Percentiles rank a stretch among this genome's conserved stretches.
phyloP scores from a whole-genome alignment of 2,329 filamentous ascomycete species.

The Parafenestella ontariensis region DNA sequence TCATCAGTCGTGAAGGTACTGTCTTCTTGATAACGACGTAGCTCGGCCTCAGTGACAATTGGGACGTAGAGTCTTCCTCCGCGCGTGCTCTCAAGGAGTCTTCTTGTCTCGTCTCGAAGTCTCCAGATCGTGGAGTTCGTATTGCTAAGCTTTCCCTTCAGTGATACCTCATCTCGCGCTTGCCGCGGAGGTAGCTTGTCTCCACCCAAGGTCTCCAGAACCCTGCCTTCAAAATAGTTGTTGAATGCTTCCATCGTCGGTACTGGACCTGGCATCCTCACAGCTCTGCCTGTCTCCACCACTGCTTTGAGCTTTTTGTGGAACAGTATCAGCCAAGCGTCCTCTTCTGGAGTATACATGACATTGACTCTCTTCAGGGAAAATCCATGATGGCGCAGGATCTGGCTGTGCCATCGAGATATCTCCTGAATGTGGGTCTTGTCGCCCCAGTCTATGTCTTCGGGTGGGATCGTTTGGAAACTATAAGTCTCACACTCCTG shows the following conservation, averaged over 20 bases:
- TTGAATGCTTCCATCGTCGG: slow-evolving; percentile 8
- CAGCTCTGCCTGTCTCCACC: slow-evolving; percentile 1
- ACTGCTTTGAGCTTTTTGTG: slow-evolving; percentile 12
- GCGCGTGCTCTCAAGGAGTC: background rate
- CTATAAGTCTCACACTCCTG: background rate
- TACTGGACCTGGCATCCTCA: background rate
- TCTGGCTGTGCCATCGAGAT: slow-evolving; percentile 3
- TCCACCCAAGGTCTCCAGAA: slow-evolving; percentile 2
- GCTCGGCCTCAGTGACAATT: slow-evolving; percentile 11
- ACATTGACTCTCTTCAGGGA: background rate
- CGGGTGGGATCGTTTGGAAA: background rate
- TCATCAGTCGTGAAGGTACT: slow-evolving; percentile 7
- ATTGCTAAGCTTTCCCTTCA: background rate
- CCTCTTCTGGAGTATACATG: slow-evolving; percentile 14
- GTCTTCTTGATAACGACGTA: slow-evolving; percentile 5
- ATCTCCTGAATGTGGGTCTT: slow-evolving; percentile 3
- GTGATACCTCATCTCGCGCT: background rate
- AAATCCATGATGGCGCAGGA: slow-evolving; percentile 4
- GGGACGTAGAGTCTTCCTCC: slow-evolving; percentile 11
- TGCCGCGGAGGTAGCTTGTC: background rate
- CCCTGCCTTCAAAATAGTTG: slow-evolving; percentile 10
- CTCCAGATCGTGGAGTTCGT: background rate
- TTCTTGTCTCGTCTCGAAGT: background rate
- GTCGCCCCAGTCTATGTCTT: slow-evolving; percentile 9
- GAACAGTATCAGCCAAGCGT: slow-evolving; percentile 20